These are phyloP conservation scores for Phragmites australis DNA, from an alignment of 176 grass and related monocot genomes.

Conservation along the genomic window DNA sequence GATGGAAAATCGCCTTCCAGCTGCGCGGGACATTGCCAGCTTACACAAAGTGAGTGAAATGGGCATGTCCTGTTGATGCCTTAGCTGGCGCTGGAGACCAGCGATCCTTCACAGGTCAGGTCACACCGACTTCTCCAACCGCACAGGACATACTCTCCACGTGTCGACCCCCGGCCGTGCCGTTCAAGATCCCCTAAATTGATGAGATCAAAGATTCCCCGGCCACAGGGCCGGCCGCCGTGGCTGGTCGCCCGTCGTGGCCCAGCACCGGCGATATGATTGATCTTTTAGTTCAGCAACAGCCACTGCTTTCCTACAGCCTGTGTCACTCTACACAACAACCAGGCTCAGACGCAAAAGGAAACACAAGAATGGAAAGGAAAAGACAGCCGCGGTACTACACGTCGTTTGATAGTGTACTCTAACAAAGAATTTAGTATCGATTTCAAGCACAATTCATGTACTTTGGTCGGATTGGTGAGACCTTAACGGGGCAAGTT, in stretches of 20 bases:
- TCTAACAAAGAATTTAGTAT: neutral
- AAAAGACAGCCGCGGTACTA: too few relatives aligned
- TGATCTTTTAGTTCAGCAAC: constrained; percentile 5
- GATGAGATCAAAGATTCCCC: neutral
- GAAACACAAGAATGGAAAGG: neutral
- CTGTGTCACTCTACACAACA: neutral
- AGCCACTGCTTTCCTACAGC: neutral
- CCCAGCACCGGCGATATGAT: constrained; percentile 23
- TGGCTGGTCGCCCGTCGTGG: neutral
- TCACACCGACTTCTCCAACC: neutral
- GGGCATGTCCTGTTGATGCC: neutral
- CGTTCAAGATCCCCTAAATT: constrained; percentile 34
- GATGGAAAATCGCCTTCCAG: neutral
- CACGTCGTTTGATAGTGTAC: neutral
- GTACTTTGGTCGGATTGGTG: neutral
- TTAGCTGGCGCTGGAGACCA: constrained; percentile 3
- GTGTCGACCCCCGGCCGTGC: neutral
- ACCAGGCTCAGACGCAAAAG: neutral
- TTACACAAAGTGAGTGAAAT: neutral
- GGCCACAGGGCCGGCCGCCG: neutral
- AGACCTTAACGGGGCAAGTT: too few relatives aligned
- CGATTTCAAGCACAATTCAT: neutral
- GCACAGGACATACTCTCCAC: neutral
- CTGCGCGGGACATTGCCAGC: constrained; percentile 19
- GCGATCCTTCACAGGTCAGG: neutral